phyloP scores from a whole-genome alignment of 805 yeast species.

The Saitoella complicata region DNA sequence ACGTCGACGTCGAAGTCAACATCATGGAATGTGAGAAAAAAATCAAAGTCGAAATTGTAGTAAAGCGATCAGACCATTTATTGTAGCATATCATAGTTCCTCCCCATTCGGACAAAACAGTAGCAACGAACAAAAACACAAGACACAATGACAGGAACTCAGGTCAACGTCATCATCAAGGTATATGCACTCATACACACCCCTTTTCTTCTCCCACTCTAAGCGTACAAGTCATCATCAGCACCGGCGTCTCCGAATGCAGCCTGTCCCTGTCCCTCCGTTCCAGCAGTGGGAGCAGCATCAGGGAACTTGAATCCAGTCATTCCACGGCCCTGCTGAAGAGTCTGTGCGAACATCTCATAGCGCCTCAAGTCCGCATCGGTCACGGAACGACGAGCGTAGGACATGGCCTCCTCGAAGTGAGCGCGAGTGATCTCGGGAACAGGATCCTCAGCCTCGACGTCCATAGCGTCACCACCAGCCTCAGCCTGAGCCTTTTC shows the following conservation, averaged over 20 bases:
- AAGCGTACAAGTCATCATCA: constrained; percentile 52
- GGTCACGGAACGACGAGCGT: constrained; percentile 92
- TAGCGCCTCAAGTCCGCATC: constrained; percentile 97
- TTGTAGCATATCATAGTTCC: too few relatives aligned
- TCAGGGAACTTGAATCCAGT: constrained; percentile 52
- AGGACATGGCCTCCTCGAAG: constrained; percentile 98
- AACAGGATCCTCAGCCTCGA: constrained; percentile 77
- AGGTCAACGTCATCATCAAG: not conserved
- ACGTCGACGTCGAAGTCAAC: too few relatives aligned
- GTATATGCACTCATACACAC: constrained; percentile 9
- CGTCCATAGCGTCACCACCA: constrained; percentile 32
- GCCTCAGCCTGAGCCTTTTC: constrained; percentile 27
- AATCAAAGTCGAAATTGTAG: too few relatives aligned
- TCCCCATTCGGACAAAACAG: too few relatives aligned
- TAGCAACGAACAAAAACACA: too few relatives aligned
- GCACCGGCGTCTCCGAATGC: constrained; percentile 31
- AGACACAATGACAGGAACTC: too few relatives aligned
- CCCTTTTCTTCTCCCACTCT: constrained; percentile 2
- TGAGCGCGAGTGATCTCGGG: constrained; percentile 89
- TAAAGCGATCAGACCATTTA: too few relatives aligned
- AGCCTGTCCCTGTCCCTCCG: constrained; percentile 20
- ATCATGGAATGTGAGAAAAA: too few relatives aligned
- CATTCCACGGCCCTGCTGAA: constrained; percentile 92
- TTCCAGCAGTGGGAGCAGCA: constrained; percentile 20
- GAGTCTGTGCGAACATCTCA: constrained; percentile 84